These are phyloP conservation scores for Saturnispora saitoi DNA, from an alignment of 805 yeast genomes.

Conservation along the genomic window DNA sequence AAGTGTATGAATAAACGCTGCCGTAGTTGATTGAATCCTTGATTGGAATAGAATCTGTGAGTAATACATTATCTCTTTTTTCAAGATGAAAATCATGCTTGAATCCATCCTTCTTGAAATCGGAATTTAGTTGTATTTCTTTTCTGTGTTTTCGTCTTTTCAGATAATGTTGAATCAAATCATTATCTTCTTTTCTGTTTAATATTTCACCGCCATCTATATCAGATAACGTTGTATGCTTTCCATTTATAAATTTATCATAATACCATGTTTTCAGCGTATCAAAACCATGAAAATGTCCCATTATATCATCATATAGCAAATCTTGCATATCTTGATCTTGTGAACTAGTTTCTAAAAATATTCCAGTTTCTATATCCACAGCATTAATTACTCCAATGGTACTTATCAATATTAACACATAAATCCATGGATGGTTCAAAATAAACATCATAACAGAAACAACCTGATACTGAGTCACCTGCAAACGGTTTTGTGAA, in stretches of 20 bases:
- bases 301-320: not conserved
- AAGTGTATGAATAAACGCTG: conserved; percentile 2
- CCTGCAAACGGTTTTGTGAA: too few species aligned
- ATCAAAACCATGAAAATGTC: not conserved
- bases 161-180: not conserved
- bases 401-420: too few species aligned
- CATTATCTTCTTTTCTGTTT: not conserved
- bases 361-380: not conserved
- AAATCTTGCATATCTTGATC: not conserved
- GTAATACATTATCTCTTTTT: not conserved
- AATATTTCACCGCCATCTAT: not conserved
- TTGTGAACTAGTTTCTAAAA: not conserved
- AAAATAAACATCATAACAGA: too few species aligned
- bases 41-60: conserved; percentile 11
- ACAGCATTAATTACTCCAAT: not conserved
- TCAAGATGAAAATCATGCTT: not conserved
- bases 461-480: too few species aligned
- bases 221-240: not conserved
- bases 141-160: not conserved
- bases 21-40: conserved; percentile 11
- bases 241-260: not conserved
- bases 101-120: not conserved
- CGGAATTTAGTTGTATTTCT: not conserved
- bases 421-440: too few species aligned
- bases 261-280: not conserved